Percentiles rank a stretch among this genome's conserved stretches.
Conservation (phyloP, 805 yeast species). For the Maudiozyma serrabonitensis region DNA sequence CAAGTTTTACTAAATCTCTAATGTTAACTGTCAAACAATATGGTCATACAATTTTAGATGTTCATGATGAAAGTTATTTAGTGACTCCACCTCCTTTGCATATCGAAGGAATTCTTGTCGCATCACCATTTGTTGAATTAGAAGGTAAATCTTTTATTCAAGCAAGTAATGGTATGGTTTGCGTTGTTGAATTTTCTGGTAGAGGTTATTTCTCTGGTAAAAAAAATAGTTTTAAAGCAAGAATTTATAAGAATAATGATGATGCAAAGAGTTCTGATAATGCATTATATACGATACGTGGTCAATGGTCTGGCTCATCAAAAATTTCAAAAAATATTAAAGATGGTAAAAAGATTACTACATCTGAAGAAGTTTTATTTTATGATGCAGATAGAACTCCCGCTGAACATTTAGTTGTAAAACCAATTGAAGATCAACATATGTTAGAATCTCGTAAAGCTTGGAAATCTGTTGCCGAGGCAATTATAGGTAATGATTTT, state of each 20-base stretch:
- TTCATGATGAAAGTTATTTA: slow-evolving; percentile 57
- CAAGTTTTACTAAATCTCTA: slow-evolving; percentile 66
- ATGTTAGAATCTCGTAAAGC: slow-evolving; percentile 81
- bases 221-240: slow-evolving; percentile 85
- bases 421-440: slow-evolving; percentile 76
- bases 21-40: slow-evolving; percentile 80
- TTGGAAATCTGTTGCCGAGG: slow-evolving; percentile 87
- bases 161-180: slow-evolving; percentile 65
- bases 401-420: slow-evolving; percentile 57
- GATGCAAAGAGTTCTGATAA: slow-evolving; percentile 44
- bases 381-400: slow-evolving; percentile 50
- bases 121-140: slow-evolving; percentile 89
- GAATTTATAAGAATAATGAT: slow-evolving; percentile 43
- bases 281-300: slow-evolving; percentile 71
- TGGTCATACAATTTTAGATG: slow-evolving; percentile 78
- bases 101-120: slow-evolving; percentile 85
- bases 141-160: slow-evolving; percentile 82
- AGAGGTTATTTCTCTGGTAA: slow-evolving; percentile 94
- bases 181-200: slow-evolving; percentile 77
- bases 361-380: slow-evolving; percentile 32
- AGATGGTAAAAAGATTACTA: slow-evolving; percentile 3
- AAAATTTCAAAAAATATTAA: slow-evolving; percentile 46
- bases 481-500: slow-evolving; percentile 68
- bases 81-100: slow-evolving; percentile 97
- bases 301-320: slow-evolving; percentile 91